Evolutionary conservation across 2,329 filamentous ascomycete genomes (phyloP).

Genomic region (Trichoderma endophyticum): DNA sequence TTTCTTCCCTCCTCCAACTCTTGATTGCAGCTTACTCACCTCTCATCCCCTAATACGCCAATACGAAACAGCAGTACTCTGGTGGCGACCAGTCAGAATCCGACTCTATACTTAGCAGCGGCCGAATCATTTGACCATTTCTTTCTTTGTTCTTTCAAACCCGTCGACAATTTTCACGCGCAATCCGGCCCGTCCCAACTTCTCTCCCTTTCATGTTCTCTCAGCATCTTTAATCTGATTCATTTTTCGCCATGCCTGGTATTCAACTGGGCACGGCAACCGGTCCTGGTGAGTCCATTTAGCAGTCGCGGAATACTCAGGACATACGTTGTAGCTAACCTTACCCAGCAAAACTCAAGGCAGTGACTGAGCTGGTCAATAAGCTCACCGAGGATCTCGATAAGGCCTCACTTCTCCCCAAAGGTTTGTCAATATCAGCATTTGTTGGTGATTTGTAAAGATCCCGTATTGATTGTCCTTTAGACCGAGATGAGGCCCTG

Average conservation of each 20-base stretch:
- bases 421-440: conserved; percentile 47
- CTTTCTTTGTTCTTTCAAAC: neutral
- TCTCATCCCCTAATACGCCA: neutral
- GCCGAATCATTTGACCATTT: neutral
- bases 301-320: neutral
- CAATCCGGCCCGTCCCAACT: neutral
- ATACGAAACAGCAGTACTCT: neutral
- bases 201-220: neutral
- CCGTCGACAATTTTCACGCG: neutral
- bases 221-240: neutral
- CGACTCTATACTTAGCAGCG: neutral
- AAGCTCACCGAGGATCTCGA: conserved; percentile 61
- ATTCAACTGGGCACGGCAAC: conserved; percentile 32
- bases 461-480: neutral
- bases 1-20: neutral
- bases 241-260: conserved; percentile 25
- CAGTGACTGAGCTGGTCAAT: conserved; percentile 63
- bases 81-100: conserved; percentile 9
- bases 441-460: neutral
- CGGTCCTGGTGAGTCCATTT: conserved; percentile 40
- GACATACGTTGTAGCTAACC: conserved; percentile 19
- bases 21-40: neutral
- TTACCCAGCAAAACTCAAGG: conserved; percentile 59
- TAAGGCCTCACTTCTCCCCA: conserved; percentile 53
- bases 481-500: conserved; percentile 61